Evolutionary conservation across 163 green algal species (phyloP), one percentile per base, ranked within the genome.

Genomic region (Trebouxiophyceae sp.): DNA sequence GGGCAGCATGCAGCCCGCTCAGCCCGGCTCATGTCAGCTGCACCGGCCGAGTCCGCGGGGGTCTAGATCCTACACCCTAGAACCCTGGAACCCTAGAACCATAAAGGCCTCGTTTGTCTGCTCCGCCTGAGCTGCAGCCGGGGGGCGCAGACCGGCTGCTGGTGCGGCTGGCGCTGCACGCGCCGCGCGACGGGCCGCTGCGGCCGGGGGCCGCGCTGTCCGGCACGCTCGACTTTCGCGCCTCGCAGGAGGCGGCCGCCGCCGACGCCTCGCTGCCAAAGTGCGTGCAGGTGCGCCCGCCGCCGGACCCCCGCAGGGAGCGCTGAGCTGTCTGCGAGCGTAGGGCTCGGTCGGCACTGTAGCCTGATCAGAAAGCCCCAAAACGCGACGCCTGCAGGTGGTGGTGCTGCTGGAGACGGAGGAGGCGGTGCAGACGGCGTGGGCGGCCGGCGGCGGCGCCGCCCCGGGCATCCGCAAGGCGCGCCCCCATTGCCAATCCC

Each of bases 361-460:
- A n/a, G n/a, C n/a, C n/a, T n/a, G n/a, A n/a, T n/a, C n/a, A n/a
- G n/a, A n/a, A n/a, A n/a, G n/a, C n/a, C n/a, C n/a, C n/a, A n/a
- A n/a, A n/a, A n/a, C n/a, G n/a, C n/a, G n/a, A n/a, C n/a, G n/a
- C n/a, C n/a, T n/a, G 60, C 68, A 86, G 77, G 77, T 87, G 45
- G 58, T 74, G 7, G 74, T 88, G 8, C 62, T 87, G 64, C 67
- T 92, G n/a, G 84, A 92, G 69, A 85, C 72, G 0, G 82, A 91
- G 70, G 85, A 92, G 66, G 22, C 69, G 7, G 76, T 92, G 8
- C 56, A 68, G 8, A 22, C 65, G n/a, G 31, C 60, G 19, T 86
- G 82, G 81, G 65, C 67, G 26, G 58, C 70, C 60, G 54, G 16
- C 22, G 22, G 33, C 20, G 60, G 50, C 31, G 57, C 54, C 24